Evolutionary conservation across 2,329 filamentous ascomycete genomes (phyloP).

Genomic region (Curvularia verruculosa): DNA sequence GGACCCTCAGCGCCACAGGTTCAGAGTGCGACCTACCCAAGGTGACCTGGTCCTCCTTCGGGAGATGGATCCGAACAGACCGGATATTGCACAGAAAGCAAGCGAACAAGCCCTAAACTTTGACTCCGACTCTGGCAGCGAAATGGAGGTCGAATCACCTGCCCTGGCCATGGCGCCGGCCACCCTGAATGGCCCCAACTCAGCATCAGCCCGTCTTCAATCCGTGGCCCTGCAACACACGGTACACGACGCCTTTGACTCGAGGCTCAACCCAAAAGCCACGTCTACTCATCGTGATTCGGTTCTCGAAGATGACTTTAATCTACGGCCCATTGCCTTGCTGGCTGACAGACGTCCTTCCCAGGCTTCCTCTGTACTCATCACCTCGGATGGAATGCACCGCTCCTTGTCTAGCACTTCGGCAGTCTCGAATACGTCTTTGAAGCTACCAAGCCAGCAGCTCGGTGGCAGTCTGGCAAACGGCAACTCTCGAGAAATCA

Average conservation of each 20-base stretch:
- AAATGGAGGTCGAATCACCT: slow-evolving; percentile 33
- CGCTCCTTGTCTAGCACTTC: slow-evolving; percentile 14
- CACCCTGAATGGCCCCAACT: slow-evolving; percentile 7
- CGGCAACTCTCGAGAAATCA: slow-evolving; percentile 27
- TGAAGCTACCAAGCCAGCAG: slow-evolving; percentile 22
- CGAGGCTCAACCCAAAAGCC: slow-evolving; percentile 16
- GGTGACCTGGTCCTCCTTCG: slow-evolving; percentile 72
- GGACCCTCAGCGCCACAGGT: slow-evolving; percentile 59
- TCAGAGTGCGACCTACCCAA: slow-evolving; percentile 56
- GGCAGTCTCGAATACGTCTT: slow-evolving; percentile 15
- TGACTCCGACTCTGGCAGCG: slow-evolving; percentile 54
- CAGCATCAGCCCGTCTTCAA: slow-evolving; percentile 13
- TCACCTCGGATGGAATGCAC: slow-evolving; percentile 12
- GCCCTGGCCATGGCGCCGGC: slow-evolving; percentile 15
- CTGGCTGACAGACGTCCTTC: slow-evolving; percentile 21
- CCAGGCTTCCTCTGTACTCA: slow-evolving; percentile 11
- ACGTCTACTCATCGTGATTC: slow-evolving; percentile 25
- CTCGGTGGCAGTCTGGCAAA: slow-evolving; percentile 28
- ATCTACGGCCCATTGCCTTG: slow-evolving; percentile 7
- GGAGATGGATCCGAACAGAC: slow-evolving; percentile 67
- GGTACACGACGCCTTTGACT: slow-evolving; percentile 25
- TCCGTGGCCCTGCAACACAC: slow-evolving; percentile 23
- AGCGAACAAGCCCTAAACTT: slow-evolving; percentile 59
- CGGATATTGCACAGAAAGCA: slow-evolving; percentile 67
- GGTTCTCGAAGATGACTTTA: slow-evolving; percentile 23